phyloP scores from a whole-genome alignment of 768 basidiomycete species.

The Tulasnella sp. region DNA sequence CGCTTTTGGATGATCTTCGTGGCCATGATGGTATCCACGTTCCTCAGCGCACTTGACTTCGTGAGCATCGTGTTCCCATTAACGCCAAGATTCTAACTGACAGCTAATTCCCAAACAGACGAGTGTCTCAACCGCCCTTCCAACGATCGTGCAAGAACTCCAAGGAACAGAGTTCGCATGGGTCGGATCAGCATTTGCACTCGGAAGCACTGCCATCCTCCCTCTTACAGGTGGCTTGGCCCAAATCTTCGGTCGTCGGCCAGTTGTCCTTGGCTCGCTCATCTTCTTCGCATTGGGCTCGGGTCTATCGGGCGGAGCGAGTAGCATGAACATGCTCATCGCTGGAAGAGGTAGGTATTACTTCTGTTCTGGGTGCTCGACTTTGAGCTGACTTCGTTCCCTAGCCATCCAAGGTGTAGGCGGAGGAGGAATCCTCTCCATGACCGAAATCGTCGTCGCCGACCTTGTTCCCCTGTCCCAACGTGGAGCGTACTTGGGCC shows the following conservation, averaged over 20 bases:
- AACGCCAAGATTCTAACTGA: not conserved
- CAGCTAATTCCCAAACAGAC: not conserved
- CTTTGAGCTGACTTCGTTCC: not conserved
- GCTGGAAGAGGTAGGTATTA: slow-evolving; percentile 31
- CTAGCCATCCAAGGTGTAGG: slow-evolving; percentile 33
- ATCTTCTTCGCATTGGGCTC: slow-evolving; percentile 38
- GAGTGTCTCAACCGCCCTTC: not conserved
- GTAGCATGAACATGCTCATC: slow-evolving; percentile 38
- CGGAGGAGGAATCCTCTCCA: slow-evolving; percentile 35
- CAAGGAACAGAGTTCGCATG: slow-evolving; percentile 37
- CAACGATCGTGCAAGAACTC: slow-evolving; percentile 28
- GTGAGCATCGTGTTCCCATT: not conserved
- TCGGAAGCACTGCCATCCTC: slow-evolving; percentile 37
- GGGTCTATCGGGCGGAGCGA: slow-evolving; percentile 38
- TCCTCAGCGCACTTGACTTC: slow-evolving; percentile 6
- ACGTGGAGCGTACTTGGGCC: slow-evolving; percentile 36
- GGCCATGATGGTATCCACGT: slow-evolving; percentile 9
- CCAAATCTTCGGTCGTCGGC: slow-evolving; percentile 36
- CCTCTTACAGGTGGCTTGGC: slow-evolving; percentile 30
- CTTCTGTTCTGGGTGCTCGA: not conserved
- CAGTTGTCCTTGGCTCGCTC: slow-evolving; percentile 31
- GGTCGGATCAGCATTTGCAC: slow-evolving; percentile 41
- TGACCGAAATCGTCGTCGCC: slow-evolving; percentile 37
- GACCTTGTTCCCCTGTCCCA: slow-evolving; percentile 43
- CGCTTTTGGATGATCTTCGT: slow-evolving; percentile 10